Conservation (phyloP, 306 rosid species). For the Rosa lucieae region DNA sequence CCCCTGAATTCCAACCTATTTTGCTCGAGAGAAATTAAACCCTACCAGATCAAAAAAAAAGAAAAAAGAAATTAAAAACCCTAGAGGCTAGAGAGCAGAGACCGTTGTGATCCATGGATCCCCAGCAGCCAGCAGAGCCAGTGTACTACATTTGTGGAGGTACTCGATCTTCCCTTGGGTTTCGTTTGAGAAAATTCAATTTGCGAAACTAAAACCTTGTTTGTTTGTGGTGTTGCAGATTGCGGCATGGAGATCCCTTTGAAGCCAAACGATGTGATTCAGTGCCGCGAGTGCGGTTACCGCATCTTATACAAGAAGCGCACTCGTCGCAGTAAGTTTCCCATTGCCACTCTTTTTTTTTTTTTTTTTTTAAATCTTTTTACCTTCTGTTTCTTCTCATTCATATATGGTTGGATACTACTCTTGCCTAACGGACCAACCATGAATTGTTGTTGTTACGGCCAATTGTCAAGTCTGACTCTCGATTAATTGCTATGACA, state of each 20-base stretch:
- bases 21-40: not conserved
- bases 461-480: too few species aligned
- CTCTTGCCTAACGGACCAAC: not conserved
- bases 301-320: constrained; percentile 97
- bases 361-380: not conserved
- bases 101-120: constrained; percentile 41
- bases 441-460: not conserved
- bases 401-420: too few species aligned
- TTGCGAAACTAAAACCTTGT: not conserved
- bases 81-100: not conserved
- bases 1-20: not conserved
- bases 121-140: constrained; percentile 59
- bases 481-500: too few species aligned
- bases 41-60: not conserved
- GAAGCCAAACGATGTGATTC: constrained; percentile 88
- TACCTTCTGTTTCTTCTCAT: not conserved
- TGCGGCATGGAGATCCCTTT: constrained; percentile 89
- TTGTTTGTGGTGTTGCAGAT: constrained; percentile 39
- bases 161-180: not conserved
- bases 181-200: not conserved
- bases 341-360: not conserved
- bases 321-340: constrained; percentile 82
- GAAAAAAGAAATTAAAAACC: not conserved
- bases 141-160: constrained; percentile 76
- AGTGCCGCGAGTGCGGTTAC: constrained; percentile 96